Evolutionary conservation across 2,329 filamentous ascomycete genomes (phyloP).

Genomic region (Pseudomassariella vexata): DNA sequence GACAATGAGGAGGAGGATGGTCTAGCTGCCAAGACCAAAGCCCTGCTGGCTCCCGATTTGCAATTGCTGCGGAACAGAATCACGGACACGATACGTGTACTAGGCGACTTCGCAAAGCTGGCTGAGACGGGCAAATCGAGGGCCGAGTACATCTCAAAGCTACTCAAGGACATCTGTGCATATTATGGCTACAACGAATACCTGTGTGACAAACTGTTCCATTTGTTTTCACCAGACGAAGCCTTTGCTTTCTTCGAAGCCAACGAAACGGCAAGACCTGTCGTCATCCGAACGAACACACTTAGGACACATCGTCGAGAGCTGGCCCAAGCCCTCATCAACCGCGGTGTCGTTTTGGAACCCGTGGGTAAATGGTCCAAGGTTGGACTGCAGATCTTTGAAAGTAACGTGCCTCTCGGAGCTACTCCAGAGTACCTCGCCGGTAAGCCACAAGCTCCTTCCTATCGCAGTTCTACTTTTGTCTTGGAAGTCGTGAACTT

Average conservation of each 20-base stretch:
- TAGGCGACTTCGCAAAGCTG: conserved; percentile 82
- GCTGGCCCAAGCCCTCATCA: conserved; percentile 88
- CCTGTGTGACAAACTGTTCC: conserved; percentile 92
- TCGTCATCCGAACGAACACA: conserved; percentile 96
- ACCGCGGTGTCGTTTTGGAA: conserved; percentile 91
- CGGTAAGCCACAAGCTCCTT: no score
- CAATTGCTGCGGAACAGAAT: conserved; percentile 84
- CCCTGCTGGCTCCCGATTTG: conserved; percentile 77
- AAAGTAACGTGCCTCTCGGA: conserved; percentile 78
- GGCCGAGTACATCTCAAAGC: conserved; percentile 79
- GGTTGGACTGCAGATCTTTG: conserved; percentile 93
- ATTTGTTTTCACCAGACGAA: conserved; percentile 86
- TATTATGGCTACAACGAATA: conserved; percentile 97
- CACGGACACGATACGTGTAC: conserved; percentile 85
- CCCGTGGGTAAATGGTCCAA: conserved; percentile 99
- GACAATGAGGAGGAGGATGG: conserved; percentile 54
- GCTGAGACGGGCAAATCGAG: conserved; percentile 75
- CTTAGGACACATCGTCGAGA: conserved; percentile 71
- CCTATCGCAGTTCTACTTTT: no score
- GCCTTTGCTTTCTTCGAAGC: conserved; percentile 98
- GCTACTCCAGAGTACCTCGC: conserved; percentile 96
- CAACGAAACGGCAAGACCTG: conserved; percentile 88
- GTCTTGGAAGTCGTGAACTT: no score
- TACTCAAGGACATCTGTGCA: conserved; percentile 86
- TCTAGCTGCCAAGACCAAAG: conserved; percentile 50